These are phyloP conservation scores for Dioscorea alata DNA, from an alignment of 106 monocot species.

Conservation along the genomic window DNA sequence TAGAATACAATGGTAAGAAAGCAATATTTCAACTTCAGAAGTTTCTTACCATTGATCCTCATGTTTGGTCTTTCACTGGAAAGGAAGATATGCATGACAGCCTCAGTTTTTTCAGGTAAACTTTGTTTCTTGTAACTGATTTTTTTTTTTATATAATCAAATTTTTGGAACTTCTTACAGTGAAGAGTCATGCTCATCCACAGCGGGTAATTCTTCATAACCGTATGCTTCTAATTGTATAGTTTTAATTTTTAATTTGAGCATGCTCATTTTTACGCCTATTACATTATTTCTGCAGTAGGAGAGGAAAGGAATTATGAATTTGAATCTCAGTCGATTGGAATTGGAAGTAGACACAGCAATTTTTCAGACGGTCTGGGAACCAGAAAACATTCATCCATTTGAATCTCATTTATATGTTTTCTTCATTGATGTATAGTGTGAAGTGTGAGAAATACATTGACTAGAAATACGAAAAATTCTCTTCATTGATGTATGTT, in stretches of 20 bases:
- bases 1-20: no score
- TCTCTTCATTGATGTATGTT: no score
- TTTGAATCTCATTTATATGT: no score
- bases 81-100: constrained; percentile 27
- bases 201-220: constrained; percentile 32
- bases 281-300: constrained; percentile 6
- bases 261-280: background rate
- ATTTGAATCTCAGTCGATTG: constrained; percentile 1
- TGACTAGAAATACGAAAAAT: no score
- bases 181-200: constrained; percentile 48
- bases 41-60: constrained; percentile 20
- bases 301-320: constrained; percentile 13
- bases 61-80: constrained; percentile 26
- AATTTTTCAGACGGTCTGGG: constrained; percentile 5
- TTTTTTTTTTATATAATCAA: background rate
- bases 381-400: constrained; percentile 10
- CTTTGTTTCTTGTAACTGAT: background rate
- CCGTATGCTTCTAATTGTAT: background rate
- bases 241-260: background rate
- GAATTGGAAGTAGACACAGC: constrained; percentile 9
- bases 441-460: no score
- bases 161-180: constrained; percentile 18
- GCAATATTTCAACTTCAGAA: no score
- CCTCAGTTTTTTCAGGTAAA: constrained; percentile 43
- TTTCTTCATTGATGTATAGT: no score